Evolutionary conservation across 1,284 basidiomycete genomes (phyloP), one percentile per base, ranked within the genome.

Genomic region (Cryptococcus sp.): DNA sequence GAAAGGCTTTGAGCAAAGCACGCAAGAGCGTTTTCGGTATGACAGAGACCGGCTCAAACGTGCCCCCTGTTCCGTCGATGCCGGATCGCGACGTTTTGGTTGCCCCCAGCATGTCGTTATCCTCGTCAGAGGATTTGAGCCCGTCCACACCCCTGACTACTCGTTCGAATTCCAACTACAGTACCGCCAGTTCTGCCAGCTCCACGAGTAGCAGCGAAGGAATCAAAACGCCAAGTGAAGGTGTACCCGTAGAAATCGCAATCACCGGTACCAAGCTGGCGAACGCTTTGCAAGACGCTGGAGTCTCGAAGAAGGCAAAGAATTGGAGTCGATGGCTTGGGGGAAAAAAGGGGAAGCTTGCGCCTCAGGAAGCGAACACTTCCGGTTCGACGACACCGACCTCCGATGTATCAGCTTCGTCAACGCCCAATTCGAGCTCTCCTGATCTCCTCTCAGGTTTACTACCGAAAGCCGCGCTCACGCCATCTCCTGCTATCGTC

Each of bases 171-270:
- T 75, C 73, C 3, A 62, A 65, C 40, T 59, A 62, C 54, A 70
- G 67, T 44, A 64, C 62, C 4, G 27, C 63, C 27, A 64, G 61
- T 22, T 70, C 68, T 35, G 59, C 62, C 16, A 64, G 62, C 25
- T 75, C 73, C 10, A 65, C 63, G 10, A 67, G 62, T 52, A 70
- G 66, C 11, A 68, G 61, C 49, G 72, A 76, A 42, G 75, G 66
- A 1, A 53, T 69, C 23, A 60, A 66, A 45, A 77, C 75, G 1
- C 75, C 75, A 2, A 53, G 31, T 10, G 69, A 70, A 45, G 59
- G 46, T 7, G 53, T 60, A 13, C 53, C 50, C 16, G 35, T 62
- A 20, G 65, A 67, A 31, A 46, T 68, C 13, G 48, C 59, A 17
- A 56, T 70, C n/a, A 65, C 64, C 15, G 65, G 62, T 2, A 57